Evolutionary conservation across 805 yeast genomes (phyloP).

Genomic region (Candida lessepsii): DNA sequence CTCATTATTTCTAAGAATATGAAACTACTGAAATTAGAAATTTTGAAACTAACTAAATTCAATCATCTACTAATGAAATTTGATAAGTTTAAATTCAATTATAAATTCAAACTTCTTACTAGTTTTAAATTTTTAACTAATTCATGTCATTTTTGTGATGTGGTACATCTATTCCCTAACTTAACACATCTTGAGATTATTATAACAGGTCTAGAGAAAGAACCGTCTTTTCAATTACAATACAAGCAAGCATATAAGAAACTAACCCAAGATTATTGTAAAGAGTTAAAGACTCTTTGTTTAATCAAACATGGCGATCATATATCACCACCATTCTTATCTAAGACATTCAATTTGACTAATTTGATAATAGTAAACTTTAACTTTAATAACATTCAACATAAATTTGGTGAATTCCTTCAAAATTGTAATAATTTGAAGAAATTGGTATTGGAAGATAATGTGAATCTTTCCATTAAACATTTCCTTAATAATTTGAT

Average conservation of each 20-base stretch:
- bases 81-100: conserved; percentile 26
- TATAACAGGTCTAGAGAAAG: neutral
- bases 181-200: conserved; percentile 9
- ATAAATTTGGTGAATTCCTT: conserved; percentile 29
- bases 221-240: neutral
- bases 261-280: conserved; percentile 1
- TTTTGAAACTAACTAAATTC: conserved; percentile 27
- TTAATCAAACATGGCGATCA: conserved; percentile 16
- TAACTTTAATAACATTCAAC: conserved; percentile 28
- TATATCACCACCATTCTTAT: conserved; percentile 26
- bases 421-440: conserved; percentile 11
- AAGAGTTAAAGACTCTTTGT: conserved; percentile 19
- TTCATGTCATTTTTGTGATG: conserved; percentile 2
- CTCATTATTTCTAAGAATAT: conserved; percentile 23
- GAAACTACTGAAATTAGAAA: conserved; percentile 24
- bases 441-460: conserved; percentile 32
- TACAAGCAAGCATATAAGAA: conserved; percentile 4
- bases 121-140: conserved; percentile 20
- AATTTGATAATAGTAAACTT: conserved; percentile 30
- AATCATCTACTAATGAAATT: conserved; percentile 25
- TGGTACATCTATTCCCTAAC: conserved; percentile 10
- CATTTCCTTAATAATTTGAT: conserved; percentile 27
- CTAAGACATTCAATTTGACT: conserved; percentile 22
- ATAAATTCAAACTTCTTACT: conserved; percentile 21
- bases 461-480: conserved; percentile 25